Evolutionary conservation across 805 yeast species (phyloP), one percentile per base, ranked within the genome.

Genomic region (Candida cerambycidarum): DNA sequence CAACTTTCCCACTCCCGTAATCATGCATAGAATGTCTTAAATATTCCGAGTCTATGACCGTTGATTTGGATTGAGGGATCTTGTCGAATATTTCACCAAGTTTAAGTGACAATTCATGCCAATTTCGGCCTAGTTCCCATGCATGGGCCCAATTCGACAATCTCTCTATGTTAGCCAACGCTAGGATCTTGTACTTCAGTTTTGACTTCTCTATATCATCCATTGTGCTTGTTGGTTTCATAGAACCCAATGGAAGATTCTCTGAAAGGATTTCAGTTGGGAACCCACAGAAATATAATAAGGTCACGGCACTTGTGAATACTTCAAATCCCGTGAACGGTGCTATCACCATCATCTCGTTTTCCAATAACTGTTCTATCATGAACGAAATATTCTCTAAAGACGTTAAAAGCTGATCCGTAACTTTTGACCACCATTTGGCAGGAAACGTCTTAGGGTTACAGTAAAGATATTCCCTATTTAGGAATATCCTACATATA

Each of bases 311-410:
- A 21, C 57, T 52, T 1, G 72, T 64, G 50, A 63, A 66, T 5
- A 64, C 55, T 45, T 66, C 62, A 42, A 66, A 64, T 6, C 67
- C 66, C 3, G 71, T 64, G 42, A 65, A 66, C 5, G 71, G 71
- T 1, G 70, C 67, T 19, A 61, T 51, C 4, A 64, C 63, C 63
- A 66, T 61, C 33, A 52, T 43, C 34, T 56, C 50, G 5, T 50
- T 43, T 1, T 48, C 48, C 2, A 57, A 47, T 18, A 65, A 46
- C 1, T 50, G 48, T 12, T 44, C 43, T 4, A 61, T 52, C 38
- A 65, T 42, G 5, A 39, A 42, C 23, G 62, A 50, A 19, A 63
- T 47, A 11, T 51, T 45, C 32, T 59, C 59, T 3, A 66, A 38
- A 0, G 59, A 43, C 4, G 47, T 43, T 4, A 62, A 39, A 12